Percentiles rank a stretch among this genome's conserved stretches.
These are phyloP conservation scores for Funneliformis mosseae DNA, from an alignment of 192 early-diverging fungal species.

Conservation along the genomic window DNA sequence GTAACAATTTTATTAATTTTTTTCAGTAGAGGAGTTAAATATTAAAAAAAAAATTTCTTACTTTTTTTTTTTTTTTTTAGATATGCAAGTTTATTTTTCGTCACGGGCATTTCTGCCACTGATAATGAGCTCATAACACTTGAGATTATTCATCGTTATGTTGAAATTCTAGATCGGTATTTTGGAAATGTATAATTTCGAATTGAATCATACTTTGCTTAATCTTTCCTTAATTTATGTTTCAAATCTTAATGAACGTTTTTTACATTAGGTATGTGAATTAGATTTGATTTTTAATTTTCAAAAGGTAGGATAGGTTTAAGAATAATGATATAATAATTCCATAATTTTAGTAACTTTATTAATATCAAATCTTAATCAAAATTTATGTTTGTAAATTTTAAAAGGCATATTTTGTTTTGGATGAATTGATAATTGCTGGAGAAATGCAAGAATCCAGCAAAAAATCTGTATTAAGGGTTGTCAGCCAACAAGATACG, in stretches of 20 bases:
- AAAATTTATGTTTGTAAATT: background rate
- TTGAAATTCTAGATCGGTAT: constrained; percentile 95
- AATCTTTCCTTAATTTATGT: background rate
- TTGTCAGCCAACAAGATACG: constrained; percentile 74
- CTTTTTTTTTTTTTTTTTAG: constrained; percentile 40
- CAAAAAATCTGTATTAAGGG: constrained; percentile 76
- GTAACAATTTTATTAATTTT: background rate
- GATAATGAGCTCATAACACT: constrained; percentile 95
- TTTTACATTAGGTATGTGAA: constrained; percentile 71
- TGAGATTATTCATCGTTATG: constrained; percentile 97
- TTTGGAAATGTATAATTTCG: constrained; percentile 81
- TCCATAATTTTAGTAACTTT: background rate
- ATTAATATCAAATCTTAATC: background rate
- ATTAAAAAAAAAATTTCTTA: background rate
- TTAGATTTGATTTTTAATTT: constrained; percentile 99
- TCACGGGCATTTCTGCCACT: constrained; percentile 87
- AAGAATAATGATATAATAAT: background rate
- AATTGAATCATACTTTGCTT: background rate
- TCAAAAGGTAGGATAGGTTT: constrained; percentile 58
- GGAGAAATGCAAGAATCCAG: constrained; percentile 95
- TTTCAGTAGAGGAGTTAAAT: background rate
- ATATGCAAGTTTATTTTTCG: constrained; percentile 96
- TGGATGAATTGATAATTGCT: constrained; percentile 87
- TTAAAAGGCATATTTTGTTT: constrained; percentile 76
- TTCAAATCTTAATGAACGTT: constrained; percentile 18